These are phyloP conservation scores for Trichoderma sp. DNA, from an alignment of 2,329 filamentous ascomycete genomes.

Conservation along the genomic window DNA sequence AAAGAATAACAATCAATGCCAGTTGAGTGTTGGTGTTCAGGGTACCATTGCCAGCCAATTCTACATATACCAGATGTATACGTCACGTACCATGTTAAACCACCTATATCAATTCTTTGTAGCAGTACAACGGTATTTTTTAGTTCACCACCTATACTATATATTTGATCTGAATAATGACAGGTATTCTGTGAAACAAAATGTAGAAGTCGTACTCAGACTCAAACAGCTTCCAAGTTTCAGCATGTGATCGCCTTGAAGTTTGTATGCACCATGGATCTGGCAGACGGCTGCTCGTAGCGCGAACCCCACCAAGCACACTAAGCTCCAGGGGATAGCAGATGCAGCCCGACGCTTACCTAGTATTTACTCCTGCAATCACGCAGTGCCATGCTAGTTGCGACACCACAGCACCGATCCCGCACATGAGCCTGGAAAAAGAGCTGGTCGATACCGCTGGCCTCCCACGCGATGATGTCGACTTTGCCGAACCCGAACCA, in stretches of 20 bases:
- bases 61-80: background rate
- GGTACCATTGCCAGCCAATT: background rate
- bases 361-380: background rate
- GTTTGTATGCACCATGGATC: background rate
- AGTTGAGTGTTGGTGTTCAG: background rate
- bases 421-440: constrained; percentile 28
- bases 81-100: background rate
- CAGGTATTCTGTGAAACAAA: no score
- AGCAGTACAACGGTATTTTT: no score
- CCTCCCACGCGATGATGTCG: constrained; percentile 16
- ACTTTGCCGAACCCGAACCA: constrained; percentile 16
- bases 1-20: background rate
- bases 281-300: background rate
- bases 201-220: background rate
- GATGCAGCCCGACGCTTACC: constrained; percentile 7
- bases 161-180: no score
- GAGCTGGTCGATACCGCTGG: constrained; percentile 22
- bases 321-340: background rate
- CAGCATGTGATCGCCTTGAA: background rate
- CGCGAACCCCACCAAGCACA: background rate
- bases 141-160: no score
- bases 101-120: no score
- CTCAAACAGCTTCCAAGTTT: background rate
- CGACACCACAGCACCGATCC: background rate
- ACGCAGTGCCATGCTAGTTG: constrained; percentile 18